Percentiles rank a stretch among this genome's conserved stretches.
phyloP scores from a whole-genome alignment of 1,284 basidiomycete genomes.

The Heliocybe sulcata region DNA sequence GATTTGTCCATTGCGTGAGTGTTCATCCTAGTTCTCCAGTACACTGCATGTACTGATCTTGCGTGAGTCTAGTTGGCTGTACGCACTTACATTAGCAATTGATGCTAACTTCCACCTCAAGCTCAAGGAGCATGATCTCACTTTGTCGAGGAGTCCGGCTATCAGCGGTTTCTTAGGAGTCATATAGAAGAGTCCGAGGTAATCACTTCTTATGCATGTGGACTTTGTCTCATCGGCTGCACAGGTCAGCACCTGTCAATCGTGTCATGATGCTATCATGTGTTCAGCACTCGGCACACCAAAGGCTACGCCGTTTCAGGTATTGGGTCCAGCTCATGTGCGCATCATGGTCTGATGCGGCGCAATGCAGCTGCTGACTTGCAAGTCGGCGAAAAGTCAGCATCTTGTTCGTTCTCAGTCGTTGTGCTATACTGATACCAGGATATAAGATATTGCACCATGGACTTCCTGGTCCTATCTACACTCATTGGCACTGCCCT shows the following conservation, averaged over 20 bases:
- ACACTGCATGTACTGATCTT: too few relatives aligned
- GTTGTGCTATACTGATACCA: too few relatives aligned
- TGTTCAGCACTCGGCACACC: neutral
- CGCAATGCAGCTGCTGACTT: slow-evolving; percentile 11
- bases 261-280: neutral
- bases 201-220: neutral
- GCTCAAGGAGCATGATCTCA: slow-evolving; percentile 12
- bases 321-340: slow-evolving; percentile 9
- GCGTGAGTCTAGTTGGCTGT: slow-evolving; percentile 19
- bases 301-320: slow-evolving; percentile 9
- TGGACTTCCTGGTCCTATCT: neutral
- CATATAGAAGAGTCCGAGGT: neutral
- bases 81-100: slow-evolving; percentile 16
- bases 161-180: neutral
- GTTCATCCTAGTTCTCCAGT: too few relatives aligned
- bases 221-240: neutral
- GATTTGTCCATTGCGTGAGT: too few relatives aligned
- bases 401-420: too few relatives aligned
- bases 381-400: slow-evolving; percentile 11
- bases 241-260: neutral
- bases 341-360: slow-evolving; percentile 6
- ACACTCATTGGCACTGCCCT: neutral
- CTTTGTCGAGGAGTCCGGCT: slow-evolving; percentile 12
- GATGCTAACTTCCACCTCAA: slow-evolving; percentile 21
- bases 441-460: neutral